These are phyloP conservation scores for Phyllostachys edulis DNA, from an alignment of 176 grass and related monocot genomes.

Conservation along the genomic window DNA sequence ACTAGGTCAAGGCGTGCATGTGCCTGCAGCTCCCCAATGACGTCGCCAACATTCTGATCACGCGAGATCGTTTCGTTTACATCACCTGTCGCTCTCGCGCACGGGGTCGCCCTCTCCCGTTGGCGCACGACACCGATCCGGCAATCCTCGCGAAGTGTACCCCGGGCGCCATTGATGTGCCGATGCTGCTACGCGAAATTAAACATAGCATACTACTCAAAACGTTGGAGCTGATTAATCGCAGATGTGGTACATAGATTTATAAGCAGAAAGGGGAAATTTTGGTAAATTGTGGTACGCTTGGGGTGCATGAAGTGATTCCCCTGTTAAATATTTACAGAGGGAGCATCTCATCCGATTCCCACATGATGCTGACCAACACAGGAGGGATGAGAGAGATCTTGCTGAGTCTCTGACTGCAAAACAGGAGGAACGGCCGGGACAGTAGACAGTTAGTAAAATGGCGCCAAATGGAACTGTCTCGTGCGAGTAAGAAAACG, in stretches of 20 bases:
- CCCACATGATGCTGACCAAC: conserved; percentile 45
- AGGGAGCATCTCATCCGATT: conserved; percentile 33
- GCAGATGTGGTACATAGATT: neutral
- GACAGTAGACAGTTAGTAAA: conserved; percentile 24
- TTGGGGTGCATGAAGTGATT: conserved; percentile 4
- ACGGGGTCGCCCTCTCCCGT: neutral
- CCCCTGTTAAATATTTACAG: neutral
- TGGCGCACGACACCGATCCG: conserved; percentile 30
- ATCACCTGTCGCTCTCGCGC: conserved; percentile 31
- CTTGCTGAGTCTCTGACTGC: neutral
- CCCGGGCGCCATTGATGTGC: neutral
- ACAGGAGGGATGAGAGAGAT: neutral
- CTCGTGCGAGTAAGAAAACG: conserved; percentile 20
- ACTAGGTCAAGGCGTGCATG: conserved; percentile 16
- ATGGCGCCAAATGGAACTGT: conserved; percentile 75
- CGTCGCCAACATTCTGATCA: conserved; percentile 31
- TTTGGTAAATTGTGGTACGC: neutral
- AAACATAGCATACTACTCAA: neutral
- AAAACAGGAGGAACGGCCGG: conserved; percentile 20
- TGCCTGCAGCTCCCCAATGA: neutral
- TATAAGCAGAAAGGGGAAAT: neutral
- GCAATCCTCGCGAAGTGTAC: neutral
- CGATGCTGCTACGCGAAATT: neutral
- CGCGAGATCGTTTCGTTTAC: neutral
- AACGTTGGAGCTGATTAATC: neutral